A percentile compares a stretch with the other conserved stretches of the same genome.
phyloP scores from a whole-genome alignment of 1,139 yeast genomes.

The Suhomyces ambrosiae region DNA sequence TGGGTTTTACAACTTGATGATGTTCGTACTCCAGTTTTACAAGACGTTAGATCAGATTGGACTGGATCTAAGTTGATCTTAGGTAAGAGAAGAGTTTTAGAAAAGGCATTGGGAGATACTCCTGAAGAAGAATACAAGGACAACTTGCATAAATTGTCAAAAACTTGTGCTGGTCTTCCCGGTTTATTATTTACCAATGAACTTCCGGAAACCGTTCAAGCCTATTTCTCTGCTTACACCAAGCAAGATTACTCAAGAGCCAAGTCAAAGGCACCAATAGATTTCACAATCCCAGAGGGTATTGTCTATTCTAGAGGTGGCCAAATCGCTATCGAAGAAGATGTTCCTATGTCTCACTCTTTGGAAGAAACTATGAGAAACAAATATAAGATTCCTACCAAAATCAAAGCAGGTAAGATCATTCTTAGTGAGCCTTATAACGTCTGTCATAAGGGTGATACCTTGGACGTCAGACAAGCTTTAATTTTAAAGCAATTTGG shows the following conservation, averaged over 20 bases:
- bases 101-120: slow-evolving; percentile 86
- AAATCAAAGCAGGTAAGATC: slow-evolving; percentile 86
- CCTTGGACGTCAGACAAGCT: slow-evolving; percentile 88
- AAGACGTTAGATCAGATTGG: slow-evolving; percentile 93
- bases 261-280: slow-evolving; percentile 78
- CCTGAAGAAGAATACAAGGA: slow-evolving; percentile 90
- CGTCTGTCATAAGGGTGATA: slow-evolving; percentile 80
- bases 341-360: slow-evolving; percentile 95
- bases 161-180: slow-evolving; percentile 66
- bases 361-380: slow-evolving; percentile 90
- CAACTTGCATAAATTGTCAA: slow-evolving; percentile 69
- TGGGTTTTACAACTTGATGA: slow-evolving; percentile 89
- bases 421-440: slow-evolving; percentile 71
- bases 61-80: slow-evolving; percentile 80
- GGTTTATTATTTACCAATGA: slow-evolving; percentile 91
- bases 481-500: slow-evolving; percentile 93
- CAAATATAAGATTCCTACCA: slow-evolving; percentile 88
- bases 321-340: slow-evolving; percentile 84
- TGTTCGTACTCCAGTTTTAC: slow-evolving; percentile 94
- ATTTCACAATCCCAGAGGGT: slow-evolving; percentile 86
- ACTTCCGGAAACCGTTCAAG: slow-evolving; percentile 76
- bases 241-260: slow-evolving; percentile 89
- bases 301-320: slow-evolving; percentile 95
- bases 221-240: slow-evolving; percentile 76
- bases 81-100: slow-evolving; percentile 92